Base-by-base conservation (phyloP, 768 basidiomycete species). In the Polyporus arcularius region DNA sequence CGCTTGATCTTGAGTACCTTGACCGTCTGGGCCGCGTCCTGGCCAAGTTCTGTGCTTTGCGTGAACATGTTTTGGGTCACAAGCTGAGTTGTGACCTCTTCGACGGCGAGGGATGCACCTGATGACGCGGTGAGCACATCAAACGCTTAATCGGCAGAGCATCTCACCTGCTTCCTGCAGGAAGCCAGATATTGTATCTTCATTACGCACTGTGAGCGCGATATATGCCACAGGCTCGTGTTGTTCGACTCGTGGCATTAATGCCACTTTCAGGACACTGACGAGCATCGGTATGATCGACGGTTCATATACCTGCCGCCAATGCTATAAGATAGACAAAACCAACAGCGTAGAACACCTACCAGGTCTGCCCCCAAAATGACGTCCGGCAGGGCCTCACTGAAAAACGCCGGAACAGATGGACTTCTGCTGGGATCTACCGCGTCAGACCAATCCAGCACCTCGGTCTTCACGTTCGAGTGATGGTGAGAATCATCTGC, bases 281-380 rank as follows among this genome's bases (percentile, higher is more conserved):
- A 86, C 77, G 4, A 92, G 76, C 0, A 85, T 75, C 7, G 83
- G 81, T 47, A 90, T 80, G 42, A 91, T 73, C 10, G 68, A 68
- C 8, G 87, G 86, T 66, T 91, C 88, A 66, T 85, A 92, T 6
- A 89, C 84, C 90, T 92, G 60, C 53, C 26, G 4, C 35, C 21
- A 10, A 6, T 14, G 41, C 40, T 8, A 48, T 40, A 48, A 16
- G 28, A 31, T 51, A 2, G 14, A 15, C 21, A 40, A 43, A 10
- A 2, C 18, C 4, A 16, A 39, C 8, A 49, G 2, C 11, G 35
- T 10, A 46, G 7, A 6, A 35, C 14, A 66, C 79, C 46, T 60
- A 82, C 83, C 49, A 92, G 77, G 68, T 94, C 91, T 43, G 91
- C 86, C 8, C 91, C 90, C 0, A 94, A 67, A 40, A 93, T 76